Percentiles rank a stretch among this genome's conserved stretches.
Conservation (phyloP, 2,329 filamentous ascomycete species). For the Epichloe uncinata region DNA sequence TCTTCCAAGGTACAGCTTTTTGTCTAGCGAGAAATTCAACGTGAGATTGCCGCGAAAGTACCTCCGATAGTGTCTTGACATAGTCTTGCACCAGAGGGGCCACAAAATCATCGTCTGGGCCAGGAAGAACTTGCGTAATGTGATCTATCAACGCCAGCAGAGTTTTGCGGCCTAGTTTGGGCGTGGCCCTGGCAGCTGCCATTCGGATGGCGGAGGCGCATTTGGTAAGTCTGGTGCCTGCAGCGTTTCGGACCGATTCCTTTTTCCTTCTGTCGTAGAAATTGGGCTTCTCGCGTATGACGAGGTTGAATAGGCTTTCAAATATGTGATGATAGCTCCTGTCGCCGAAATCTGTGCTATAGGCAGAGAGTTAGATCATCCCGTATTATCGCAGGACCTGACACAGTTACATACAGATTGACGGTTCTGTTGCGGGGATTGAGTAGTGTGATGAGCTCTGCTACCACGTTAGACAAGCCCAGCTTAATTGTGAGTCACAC, state of each 20-base stretch:
- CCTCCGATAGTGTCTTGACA: slow-evolving; percentile 55
- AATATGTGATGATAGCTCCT: slow-evolving; percentile 72
- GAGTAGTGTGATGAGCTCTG: slow-evolving; percentile 26
- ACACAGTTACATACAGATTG: slow-evolving; percentile 22
- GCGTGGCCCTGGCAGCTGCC: slow-evolving; percentile 55
- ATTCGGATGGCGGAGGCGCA: slow-evolving; percentile 61
- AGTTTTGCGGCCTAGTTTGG: slow-evolving; percentile 60
- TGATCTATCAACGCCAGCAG: slow-evolving; percentile 69
- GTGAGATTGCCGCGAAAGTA: slow-evolving; percentile 63
- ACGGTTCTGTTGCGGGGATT: slow-evolving; percentile 21
- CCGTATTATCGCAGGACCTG: neutral
- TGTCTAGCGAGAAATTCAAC: slow-evolving; percentile 59
- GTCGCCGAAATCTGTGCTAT: slow-evolving; percentile 44
- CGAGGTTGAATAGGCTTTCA: slow-evolving; percentile 63
- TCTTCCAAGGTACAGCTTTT: slow-evolving; percentile 50
- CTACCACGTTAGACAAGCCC: neutral
- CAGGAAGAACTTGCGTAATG: slow-evolving; percentile 60
- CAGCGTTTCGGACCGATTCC: slow-evolving; percentile 29
- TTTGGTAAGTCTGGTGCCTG: slow-evolving; percentile 46
- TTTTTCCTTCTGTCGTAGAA: slow-evolving; percentile 44
- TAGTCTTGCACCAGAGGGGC: slow-evolving; percentile 66
- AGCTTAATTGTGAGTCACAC: neutral
- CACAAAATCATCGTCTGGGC: slow-evolving; percentile 47
- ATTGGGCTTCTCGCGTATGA: slow-evolving; percentile 51
- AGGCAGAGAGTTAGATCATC: neutral